phyloP scores from a whole-genome alignment of 805 yeast genomes.

The Schwanniomyces polymorphus region DNA sequence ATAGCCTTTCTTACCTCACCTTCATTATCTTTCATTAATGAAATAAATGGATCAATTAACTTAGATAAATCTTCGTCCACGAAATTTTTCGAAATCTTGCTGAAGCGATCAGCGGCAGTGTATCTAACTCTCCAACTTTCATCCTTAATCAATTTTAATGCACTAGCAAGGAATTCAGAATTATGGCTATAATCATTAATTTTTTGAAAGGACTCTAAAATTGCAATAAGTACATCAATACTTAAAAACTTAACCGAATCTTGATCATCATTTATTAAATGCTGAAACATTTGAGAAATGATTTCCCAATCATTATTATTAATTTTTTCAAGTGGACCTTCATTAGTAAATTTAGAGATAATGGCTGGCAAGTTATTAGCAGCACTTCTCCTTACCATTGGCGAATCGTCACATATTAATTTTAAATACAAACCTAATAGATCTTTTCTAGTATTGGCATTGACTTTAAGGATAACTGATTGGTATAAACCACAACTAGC shows the following conservation, averaged over 20 bases:
- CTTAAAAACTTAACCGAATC: slow-evolving; percentile 92
- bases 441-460: slow-evolving; percentile 54
- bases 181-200: slow-evolving; percentile 59
- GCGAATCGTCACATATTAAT: slow-evolving; percentile 86
- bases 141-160: slow-evolving; percentile 75
- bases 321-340: slow-evolving; percentile 27
- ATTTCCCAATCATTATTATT: slow-evolving; percentile 71
- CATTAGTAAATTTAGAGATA: slow-evolving; percentile 51
- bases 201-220: slow-evolving; percentile 65
- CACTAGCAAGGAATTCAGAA: slow-evolving; percentile 60
- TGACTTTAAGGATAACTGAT: slow-evolving; percentile 61
- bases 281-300: slow-evolving; percentile 78
- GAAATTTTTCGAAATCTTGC: slow-evolving; percentile 66
- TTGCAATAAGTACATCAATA: slow-evolving; percentile 83
- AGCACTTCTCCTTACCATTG: slow-evolving; percentile 96
- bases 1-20: slow-evolving; percentile 96
- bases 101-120: slow-evolving; percentile 95
- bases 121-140: slow-evolving; percentile 98
- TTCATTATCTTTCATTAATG: slow-evolving; percentile 86
- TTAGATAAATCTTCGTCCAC: slow-evolving; percentile 56
- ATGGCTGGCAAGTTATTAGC: slow-evolving; percentile 80
- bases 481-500: slow-evolving; percentile 89
- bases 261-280: slow-evolving; percentile 79
- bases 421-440: slow-evolving; percentile 67
- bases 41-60: slow-evolving; percentile 69